Evolutionary conservation across 2,329 filamentous ascomycete genomes (phyloP).

Genomic region (Aspergillus alliaceus): DNA sequence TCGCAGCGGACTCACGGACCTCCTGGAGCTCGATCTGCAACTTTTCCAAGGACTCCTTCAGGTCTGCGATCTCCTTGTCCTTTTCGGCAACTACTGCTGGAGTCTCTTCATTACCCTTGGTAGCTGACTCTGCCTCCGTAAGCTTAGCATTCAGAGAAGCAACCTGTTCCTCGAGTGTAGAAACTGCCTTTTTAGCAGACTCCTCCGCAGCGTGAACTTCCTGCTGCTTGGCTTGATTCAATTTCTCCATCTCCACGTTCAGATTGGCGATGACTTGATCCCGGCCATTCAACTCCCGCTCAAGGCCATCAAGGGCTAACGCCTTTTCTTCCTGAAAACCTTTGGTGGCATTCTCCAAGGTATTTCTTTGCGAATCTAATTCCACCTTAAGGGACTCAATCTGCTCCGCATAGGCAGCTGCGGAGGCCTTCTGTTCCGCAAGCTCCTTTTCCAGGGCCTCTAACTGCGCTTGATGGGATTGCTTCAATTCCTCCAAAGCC

Average conservation of each 20-base stretch:
- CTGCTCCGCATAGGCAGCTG: constrained; percentile 29
- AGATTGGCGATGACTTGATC: constrained; percentile 41
- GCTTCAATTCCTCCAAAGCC: constrained; percentile 39
- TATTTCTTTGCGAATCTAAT: constrained; percentile 30
- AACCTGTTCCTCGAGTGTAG: constrained; percentile 36
- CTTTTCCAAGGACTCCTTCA: constrained; percentile 34
- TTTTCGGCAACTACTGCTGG: constrained; percentile 34
- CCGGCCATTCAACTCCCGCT: constrained; percentile 35
- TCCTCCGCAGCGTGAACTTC: constrained; percentile 36
- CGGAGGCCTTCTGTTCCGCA: constrained; percentile 32
- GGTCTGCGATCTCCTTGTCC: constrained; percentile 34
- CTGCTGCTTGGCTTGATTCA: constrained; percentile 37
- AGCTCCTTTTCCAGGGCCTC: constrained; percentile 37
- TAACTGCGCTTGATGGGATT: constrained; percentile 35
- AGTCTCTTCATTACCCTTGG: constrained; percentile 25
- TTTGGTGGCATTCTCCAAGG: constrained; percentile 28
- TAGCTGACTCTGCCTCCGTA: constrained; percentile 30
- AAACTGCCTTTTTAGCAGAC: constrained; percentile 26
- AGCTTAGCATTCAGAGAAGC: constrained; percentile 37
- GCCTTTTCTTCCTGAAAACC: constrained; percentile 32
- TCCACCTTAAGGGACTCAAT: constrained; percentile 31
- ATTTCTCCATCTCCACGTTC: constrained; percentile 37
- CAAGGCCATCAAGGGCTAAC: constrained; percentile 28
- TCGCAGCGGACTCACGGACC: constrained; percentile 20
- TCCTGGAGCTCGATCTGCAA: constrained; percentile 36